Evolutionary conservation across 768 basidiomycete genomes (phyloP), one percentile per base, ranked within the genome.

Genomic region (Amanita polypyramis): DNA sequence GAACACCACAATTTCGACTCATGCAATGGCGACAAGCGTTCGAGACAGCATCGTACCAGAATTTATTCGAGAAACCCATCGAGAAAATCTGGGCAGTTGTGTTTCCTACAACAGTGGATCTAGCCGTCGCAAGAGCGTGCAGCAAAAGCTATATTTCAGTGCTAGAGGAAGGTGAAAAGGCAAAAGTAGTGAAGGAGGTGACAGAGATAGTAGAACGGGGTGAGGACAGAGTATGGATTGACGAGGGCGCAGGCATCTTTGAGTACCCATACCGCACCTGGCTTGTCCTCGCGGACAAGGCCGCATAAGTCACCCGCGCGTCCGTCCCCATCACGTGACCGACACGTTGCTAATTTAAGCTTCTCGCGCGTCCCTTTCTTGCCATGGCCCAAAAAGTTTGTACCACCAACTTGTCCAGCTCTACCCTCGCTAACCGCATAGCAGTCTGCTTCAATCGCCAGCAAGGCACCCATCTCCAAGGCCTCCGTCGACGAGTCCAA

Each of bases 61-160:
- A 65, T 38, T 62, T 63, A 47, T 96, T 94, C 63, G 61, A 75
- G 48, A 61, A 73, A 2, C 79, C 74, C 1, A 65, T 79, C 50
- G 79, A 86, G 57, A 68, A 72, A 52, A 57, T 63, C 23, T 85
- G 78, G 73, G 49, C 57, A 1, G 81, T 82, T 56, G 55, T 62
- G 5, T 60, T 85, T 9, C 67, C 69, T 5, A 70, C 75, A 0
- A 80, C 76, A 1, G 65, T 72, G 27, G 69, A 85, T 9, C 67
- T 68, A 15, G 79, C 74, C 5, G 64, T 87, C 32, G 70, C 89
- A 45, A 70, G 92, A 43, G 81, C 81, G 1, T 69, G 70, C 50
- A 90, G 81, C 65, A 96, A 95, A 68, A 92, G 88, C 54, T 96
- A 93, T 62, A 79, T 93, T 37, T 72, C 84, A 0, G 62, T 82